A percentile compares a stretch with the other conserved stretches of the same genome.
phyloP scores from a whole-genome alignment of 768 basidiomycete genomes.

The Mycena indigotica region DNA sequence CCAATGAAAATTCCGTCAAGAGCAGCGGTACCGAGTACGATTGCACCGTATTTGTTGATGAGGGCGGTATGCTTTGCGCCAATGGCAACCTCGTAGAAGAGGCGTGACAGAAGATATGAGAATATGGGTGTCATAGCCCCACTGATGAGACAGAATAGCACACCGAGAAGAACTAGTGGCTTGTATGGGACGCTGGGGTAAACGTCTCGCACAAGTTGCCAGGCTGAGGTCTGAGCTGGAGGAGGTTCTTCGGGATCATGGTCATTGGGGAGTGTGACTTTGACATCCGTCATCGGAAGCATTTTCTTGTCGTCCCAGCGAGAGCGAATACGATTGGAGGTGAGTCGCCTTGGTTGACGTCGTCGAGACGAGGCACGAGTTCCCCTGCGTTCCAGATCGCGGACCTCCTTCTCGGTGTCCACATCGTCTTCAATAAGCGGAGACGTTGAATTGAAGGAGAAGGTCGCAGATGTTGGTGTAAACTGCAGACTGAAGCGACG shows the following conservation, averaged over 20 bases:
- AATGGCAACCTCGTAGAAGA: conserved; percentile 75
- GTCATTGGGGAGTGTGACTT: conserved; percentile 27
- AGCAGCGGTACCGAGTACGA: conserved; percentile 75
- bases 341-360: not conserved
- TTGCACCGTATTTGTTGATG: conserved; percentile 74
- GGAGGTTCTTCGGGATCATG: conserved; percentile 14
- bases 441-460: conserved; percentile 25
- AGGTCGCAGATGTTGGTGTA: conserved; percentile 55
- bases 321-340: not conserved
- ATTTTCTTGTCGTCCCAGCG: conserved; percentile 28
- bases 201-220: conserved; percentile 52
- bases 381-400: conserved; percentile 12
- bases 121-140: conserved; percentile 92
- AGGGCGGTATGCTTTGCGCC: conserved; percentile 61
- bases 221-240: conserved; percentile 38
- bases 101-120: conserved; percentile 81
- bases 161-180: conserved; percentile 65
- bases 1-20: conserved; percentile 77
- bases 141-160: conserved; percentile 66
- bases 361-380: conserved; percentile 15
- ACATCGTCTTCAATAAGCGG: conserved; percentile 13
- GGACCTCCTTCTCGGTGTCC: conserved; percentile 13
- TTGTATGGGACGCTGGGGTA: conserved; percentile 80
- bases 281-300: conserved; percentile 27
- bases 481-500: conserved; percentile 65